These are phyloP conservation scores for Saturnispora galanensis DNA, from an alignment of 805 yeast species.

Conservation along the genomic window DNA sequence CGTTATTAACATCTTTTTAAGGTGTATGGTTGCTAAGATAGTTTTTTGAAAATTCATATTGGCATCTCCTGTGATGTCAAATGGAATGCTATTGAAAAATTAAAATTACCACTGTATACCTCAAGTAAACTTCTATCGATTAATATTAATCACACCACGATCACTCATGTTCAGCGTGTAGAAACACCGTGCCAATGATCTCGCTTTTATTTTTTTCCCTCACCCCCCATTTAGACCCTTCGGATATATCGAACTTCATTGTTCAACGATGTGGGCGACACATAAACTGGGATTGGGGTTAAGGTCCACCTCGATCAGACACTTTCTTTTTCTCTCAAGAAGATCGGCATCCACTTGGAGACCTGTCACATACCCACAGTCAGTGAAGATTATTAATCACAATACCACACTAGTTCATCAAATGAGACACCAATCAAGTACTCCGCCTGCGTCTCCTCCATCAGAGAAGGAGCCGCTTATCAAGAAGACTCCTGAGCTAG, in stretches of 20 bases:
- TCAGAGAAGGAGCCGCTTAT: background rate
- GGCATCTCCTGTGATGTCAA: too few species aligned
- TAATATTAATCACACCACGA: too few species aligned
- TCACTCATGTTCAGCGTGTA: too few species aligned
- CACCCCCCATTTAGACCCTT: background rate
- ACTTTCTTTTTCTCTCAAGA: background rate
- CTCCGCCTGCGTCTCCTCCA: background rate
- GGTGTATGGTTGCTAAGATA: too few species aligned
- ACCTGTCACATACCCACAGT: background rate
- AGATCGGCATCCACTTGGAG: background rate
- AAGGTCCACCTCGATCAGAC: background rate
- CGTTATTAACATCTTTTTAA: too few species aligned
- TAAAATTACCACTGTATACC: too few species aligned
- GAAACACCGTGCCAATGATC: too few species aligned
- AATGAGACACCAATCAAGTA: slow-evolving; percentile 4
- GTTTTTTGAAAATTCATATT: too few species aligned
- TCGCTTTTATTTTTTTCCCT: too few species aligned
- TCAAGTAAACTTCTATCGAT: too few species aligned
- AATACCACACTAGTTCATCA: background rate
- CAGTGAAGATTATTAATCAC: slow-evolving; percentile 1
- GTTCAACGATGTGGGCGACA: slow-evolving; percentile 4
- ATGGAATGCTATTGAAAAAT: too few species aligned
- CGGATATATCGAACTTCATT: slow-evolving; percentile 9
- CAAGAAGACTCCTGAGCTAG: background rate
- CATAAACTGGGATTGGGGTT: background rate